phyloP scores from a whole-genome alignment of 768 basidiomycete species.

The Strobilomyces dryophilus region DNA sequence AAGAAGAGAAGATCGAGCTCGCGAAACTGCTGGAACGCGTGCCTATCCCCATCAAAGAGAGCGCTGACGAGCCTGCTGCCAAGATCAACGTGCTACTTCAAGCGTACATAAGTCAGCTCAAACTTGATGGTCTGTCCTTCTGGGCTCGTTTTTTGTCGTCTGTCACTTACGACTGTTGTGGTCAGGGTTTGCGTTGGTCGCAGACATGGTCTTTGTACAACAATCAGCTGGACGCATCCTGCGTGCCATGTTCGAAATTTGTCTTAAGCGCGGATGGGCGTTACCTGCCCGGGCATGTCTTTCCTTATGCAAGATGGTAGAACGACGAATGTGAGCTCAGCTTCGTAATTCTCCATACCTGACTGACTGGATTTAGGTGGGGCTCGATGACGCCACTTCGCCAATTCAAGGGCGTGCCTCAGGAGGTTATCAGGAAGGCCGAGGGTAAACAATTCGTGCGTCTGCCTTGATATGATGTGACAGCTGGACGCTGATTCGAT shows the following conservation, averaged over 20 bases:
- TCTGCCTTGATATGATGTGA: slow-evolving; percentile 9
- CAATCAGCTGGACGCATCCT: slow-evolving; percentile 81
- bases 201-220: slow-evolving; percentile 89
- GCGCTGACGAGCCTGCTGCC: slow-evolving; percentile 92
- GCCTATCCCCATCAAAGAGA: slow-evolving; percentile 89
- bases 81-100: slow-evolving; percentile 78
- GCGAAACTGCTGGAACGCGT: slow-evolving; percentile 3
- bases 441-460: slow-evolving; percentile 96
- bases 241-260: slow-evolving; percentile 4
- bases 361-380: slow-evolving; percentile 59
- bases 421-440: slow-evolving; percentile 82
- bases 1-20: slow-evolving; percentile 45
- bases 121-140: background rate
- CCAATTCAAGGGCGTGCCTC: slow-evolving; percentile 90
- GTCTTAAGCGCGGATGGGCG: slow-evolving; percentile 88
- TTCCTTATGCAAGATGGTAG: slow-evolving; percentile 95
- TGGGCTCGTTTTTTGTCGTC: background rate
- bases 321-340: slow-evolving; percentile 66
- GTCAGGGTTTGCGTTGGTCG: slow-evolving; percentile 2
- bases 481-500: background rate
- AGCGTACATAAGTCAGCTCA: slow-evolving; percentile 4
- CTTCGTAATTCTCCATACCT: background rate
- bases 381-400: slow-evolving; percentile 95
- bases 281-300: slow-evolving; percentile 87
- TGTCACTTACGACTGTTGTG: background rate